Base-by-base conservation (phyloP, 140 eudicot species). In the Cichorium intybus region DNA sequence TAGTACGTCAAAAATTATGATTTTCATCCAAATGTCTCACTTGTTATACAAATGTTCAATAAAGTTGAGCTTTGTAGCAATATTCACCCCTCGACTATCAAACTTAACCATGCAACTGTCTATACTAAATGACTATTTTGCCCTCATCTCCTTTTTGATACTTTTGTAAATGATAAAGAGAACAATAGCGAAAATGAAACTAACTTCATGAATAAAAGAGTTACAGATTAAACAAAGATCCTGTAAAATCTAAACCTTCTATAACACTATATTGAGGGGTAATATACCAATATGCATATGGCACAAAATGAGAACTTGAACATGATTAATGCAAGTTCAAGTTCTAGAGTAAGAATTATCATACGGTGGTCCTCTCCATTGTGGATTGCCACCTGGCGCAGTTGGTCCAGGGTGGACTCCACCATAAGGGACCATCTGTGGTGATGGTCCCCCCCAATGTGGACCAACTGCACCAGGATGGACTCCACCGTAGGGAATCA, bases 371-470 rank as follows among this genome's bases (percentile, higher is more conserved):
- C 83, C 83, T 37, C 77, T 60, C 84, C 89, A 65, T 22, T 66
- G 73, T 48, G 78, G 48, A 57, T 41, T 46, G 58, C 70, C 80
- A 6, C 68, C 77, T 28, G 72, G 63, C 67, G 29, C 46, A 58
- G 69, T 56, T n/a, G 74, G 48, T 50, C 71, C 77, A 34, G 72
- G 56, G 57, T 61, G 77, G 54, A 62, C 62, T 56, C 52, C 53
- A 7, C 50, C 46, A 7, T 77, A 77, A 10, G 74, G 61, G 64
- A 59, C 56, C 86, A 74, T 43, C 23, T 6, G 37, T 10, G 37
- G 60, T 58, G 74, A 77, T 33, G 81, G 67, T 57, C 85, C 80
- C 10, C 73, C 73, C 84, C 93, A 73, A 2, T 65, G 73, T 28
- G 81, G 64, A 55, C 70, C 80, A 21, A 59, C 74, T 24, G 70